Evolutionary conservation across 345 rosid species (phyloP).

Genomic region (Cardamine resedifolia): DNA sequence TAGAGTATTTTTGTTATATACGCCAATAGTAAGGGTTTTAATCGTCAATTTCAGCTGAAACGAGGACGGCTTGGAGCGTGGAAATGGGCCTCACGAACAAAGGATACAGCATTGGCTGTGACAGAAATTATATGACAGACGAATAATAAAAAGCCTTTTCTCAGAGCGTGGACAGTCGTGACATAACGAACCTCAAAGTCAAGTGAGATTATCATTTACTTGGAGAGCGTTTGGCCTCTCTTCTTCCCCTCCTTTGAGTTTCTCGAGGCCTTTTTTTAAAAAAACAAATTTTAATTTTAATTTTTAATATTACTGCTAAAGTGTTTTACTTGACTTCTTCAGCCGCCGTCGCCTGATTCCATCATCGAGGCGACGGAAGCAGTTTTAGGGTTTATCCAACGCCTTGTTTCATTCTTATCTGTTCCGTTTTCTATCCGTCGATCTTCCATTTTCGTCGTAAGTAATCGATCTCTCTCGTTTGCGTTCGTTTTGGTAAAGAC

Average conservation of each 20-base stretch:
- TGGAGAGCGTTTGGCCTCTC: constrained; percentile 17
- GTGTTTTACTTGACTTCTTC: constrained; percentile 23
- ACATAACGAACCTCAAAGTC: constrained; percentile 25
- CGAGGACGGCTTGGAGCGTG: neutral
- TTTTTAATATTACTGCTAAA: neutral
- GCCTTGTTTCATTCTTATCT: neutral
- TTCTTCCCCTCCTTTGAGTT: neutral
- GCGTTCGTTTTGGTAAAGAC: neutral
- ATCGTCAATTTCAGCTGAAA: too few relatives aligned
- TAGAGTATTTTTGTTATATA: neutral
- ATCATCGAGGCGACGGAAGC: constrained; percentile 37
- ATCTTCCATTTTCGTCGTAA: constrained; percentile 30
- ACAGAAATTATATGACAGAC: constrained; percentile 33
- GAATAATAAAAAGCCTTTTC: constrained; percentile 14
- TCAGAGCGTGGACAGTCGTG: neutral
- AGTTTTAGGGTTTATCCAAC: constrained; percentile 12
- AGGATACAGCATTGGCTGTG: constrained; percentile 9
- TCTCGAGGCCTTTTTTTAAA: constrained; percentile 20
- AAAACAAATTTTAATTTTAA: too few relatives aligned
- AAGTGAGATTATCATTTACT: constrained; percentile 38
- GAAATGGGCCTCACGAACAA: constrained; percentile 37
- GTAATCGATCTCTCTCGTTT: neutral
- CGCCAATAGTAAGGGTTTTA: too few relatives aligned
- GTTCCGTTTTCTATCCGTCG: constrained; percentile 1
- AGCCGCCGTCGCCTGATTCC: constrained; percentile 40